These are phyloP conservation scores for Zymoseptoria tritici DNA, from an alignment of 2,329 filamentous ascomycete genomes.

Conservation along the genomic window DNA sequence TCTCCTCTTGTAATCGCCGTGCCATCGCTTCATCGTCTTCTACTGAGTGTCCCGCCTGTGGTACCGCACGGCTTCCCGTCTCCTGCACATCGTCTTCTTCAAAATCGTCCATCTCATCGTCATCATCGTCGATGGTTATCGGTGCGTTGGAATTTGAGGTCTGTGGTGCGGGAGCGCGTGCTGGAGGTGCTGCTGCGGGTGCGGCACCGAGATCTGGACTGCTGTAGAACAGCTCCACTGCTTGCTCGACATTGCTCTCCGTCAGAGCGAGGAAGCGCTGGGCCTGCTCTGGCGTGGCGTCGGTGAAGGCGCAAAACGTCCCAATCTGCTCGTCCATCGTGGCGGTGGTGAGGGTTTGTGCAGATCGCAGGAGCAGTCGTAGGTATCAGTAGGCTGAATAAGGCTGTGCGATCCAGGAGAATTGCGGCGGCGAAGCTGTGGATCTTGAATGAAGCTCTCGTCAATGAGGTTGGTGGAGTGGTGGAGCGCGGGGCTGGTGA, in stretches of 20 bases:
- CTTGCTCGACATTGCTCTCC: slow-evolving; percentile 76
- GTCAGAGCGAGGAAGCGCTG: slow-evolving; percentile 76
- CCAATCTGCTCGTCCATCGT: slow-evolving; percentile 54
- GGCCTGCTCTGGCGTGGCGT: slow-evolving; percentile 64
- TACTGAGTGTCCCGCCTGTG: slow-evolving; percentile 26
- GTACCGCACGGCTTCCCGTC: slow-evolving; percentile 24
- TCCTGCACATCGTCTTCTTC: slow-evolving; percentile 30
- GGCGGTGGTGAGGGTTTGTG: not conserved
- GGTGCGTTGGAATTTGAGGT: slow-evolving; percentile 33
- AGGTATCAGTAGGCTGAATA: not conserved
- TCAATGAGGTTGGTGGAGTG: not conserved
- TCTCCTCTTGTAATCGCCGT: slow-evolving; percentile 80
- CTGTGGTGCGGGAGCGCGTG: slow-evolving; percentile 32
- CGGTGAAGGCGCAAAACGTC: slow-evolving; percentile 76
- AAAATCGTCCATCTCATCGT: slow-evolving; percentile 47
- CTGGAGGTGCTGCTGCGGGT: slow-evolving; percentile 24
- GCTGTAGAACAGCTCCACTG: slow-evolving; percentile 84
- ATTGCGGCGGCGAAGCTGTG: not conserved
- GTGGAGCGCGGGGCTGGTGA: not conserved
- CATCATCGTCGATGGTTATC: slow-evolving; percentile 71
- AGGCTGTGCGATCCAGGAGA: not conserved
- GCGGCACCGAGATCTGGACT: slow-evolving; percentile 51
- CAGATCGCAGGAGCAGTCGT: not conserved
- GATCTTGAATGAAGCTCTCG: not conserved
- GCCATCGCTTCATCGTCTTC: slow-evolving; percentile 95